A percentile compares a stretch with the other conserved stretches of the same genome.
Evolutionary conservation across 2,329 filamentous ascomycete species (phyloP).

Genomic region (Alternaria tenuissima): DNA sequence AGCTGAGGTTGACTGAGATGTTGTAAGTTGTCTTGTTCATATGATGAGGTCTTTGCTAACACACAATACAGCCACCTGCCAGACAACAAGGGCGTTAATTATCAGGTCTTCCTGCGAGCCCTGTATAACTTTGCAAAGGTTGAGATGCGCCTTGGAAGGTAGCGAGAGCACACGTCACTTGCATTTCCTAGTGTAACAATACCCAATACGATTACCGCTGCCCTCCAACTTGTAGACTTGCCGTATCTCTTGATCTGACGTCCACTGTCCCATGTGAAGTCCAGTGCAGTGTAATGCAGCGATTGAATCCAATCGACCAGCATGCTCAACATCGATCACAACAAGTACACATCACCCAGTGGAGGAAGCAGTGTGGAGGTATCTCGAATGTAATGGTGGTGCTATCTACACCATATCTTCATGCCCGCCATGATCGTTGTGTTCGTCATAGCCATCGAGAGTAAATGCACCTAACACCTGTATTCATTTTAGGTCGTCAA

Average conservation of each 20-base stretch:
- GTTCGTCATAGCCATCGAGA: conserved; percentile 43
- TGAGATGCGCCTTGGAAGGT: conserved; percentile 83
- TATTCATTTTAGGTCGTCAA: conserved; percentile 52
- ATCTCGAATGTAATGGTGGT: conserved; percentile 42
- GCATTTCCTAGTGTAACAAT: conserved; percentile 20
- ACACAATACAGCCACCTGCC: conserved; percentile 56
- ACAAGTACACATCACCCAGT: neutral
- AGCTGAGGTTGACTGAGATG: conserved; percentile 92
- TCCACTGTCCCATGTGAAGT: neutral
- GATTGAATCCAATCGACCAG: neutral
- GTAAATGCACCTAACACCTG: conserved; percentile 51
- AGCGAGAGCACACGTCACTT: conserved; percentile 15
- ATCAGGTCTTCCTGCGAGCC: conserved; percentile 89
- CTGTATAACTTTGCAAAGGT: conserved; percentile 85
- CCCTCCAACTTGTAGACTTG: neutral
- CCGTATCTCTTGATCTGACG: neutral
- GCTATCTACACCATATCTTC: conserved; percentile 44
- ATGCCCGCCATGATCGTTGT: conserved; percentile 40
- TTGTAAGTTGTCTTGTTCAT: conserved; percentile 63
- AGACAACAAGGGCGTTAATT: conserved; percentile 85
- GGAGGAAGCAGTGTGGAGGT: conserved; percentile 27
- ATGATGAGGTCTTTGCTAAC: conserved; percentile 16
- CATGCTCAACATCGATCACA: neutral
- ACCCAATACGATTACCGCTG: conserved; percentile 21
- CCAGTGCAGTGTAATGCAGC: neutral